Percentiles rank a stretch among this genome's conserved stretches.
Evolutionary conservation across 129 eudicot species (phyloP).

Genomic region (Gnaphalium uliginosum): DNA sequence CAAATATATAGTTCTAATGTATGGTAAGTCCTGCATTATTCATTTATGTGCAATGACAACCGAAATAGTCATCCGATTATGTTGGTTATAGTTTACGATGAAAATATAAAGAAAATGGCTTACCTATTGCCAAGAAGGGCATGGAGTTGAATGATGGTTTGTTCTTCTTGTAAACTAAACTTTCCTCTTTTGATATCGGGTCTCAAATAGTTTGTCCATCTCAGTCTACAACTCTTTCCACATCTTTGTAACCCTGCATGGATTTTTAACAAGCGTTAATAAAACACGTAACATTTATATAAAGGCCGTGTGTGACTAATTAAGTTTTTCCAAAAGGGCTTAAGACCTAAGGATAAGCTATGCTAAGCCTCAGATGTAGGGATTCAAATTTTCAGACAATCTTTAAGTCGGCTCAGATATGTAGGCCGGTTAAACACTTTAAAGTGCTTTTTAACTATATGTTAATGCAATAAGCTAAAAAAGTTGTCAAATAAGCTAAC

Average conservation of each 20-base stretch:
- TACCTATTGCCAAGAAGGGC: slow-evolving; percentile 85
- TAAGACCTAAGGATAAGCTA: neutral
- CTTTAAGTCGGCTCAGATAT: too few species aligned
- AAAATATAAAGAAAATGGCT: neutral
- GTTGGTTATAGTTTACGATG: too few species aligned
- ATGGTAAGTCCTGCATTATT: too few species aligned
- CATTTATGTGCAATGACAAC: too few species aligned
- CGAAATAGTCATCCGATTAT: too few species aligned
- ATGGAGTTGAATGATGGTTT: slow-evolving; percentile 73
- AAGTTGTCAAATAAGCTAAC: too few species aligned
- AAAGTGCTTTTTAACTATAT: too few species aligned
- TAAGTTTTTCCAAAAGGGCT: neutral
- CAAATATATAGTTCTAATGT: too few species aligned
- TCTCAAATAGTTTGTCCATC: slow-evolving; percentile 68
- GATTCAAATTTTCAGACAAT: neutral
- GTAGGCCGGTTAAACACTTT: too few species aligned
- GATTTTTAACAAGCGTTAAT: neutral
- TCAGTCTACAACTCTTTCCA: slow-evolving; percentile 66
- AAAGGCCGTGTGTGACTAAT: neutral
- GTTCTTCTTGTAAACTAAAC: slow-evolving; percentile 70
- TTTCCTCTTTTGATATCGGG: slow-evolving; percentile 79
- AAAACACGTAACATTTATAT: neutral
- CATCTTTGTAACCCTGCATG: slow-evolving; percentile 59
- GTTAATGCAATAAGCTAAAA: too few species aligned
- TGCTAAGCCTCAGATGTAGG: neutral